Evolutionary conservation across 2,329 filamentous ascomycete genomes (phyloP), one percentile per base, ranked within the genome.

Genomic region (Gnomoniopsis smithogilvyi): DNA sequence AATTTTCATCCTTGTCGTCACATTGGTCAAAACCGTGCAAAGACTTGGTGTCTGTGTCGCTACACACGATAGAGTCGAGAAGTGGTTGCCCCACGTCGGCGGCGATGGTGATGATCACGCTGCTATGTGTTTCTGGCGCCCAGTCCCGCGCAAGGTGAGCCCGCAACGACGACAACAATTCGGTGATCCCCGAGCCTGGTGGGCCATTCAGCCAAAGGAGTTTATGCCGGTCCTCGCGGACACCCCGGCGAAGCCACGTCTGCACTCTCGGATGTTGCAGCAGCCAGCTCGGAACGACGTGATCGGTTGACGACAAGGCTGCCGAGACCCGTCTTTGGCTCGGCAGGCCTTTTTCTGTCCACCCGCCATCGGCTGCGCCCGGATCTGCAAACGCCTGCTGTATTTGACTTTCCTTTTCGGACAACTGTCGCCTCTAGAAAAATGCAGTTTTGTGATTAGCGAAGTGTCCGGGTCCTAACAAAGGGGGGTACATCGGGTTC

Each of bases 201-300:
- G 62, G 59, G 2, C 69, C 70, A 22, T 66, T 66, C 43, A 73
- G 64, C 71, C 70, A 72, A 1, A 72, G 66, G 24, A 72, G 53
- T 46, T 67, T 68, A 56, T 69, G 64, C 43, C 66, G 64, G 50
- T 64, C 64, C 26, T 24, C 30, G 10, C 64, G 60, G 12, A 62
- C 63, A 15, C 51, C 64, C 2, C 69, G 67, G 48, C 69, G 67
- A 53, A 70, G 66, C 71, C 71, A 72, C 0, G 67, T 58, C 7
- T 66, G 64, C 47, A 73, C 72, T 26, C 68, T 68, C 17, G 67
- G 64, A 15, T 72, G 51, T 26, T 70, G 66, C 56, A 70, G 68
- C 19, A 72, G 64, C 71, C 70, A 73, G 4, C 68, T 65, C 46
- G 69, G 69, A 1, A 67, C 71, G 0, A 66, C 69, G 4, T 67